A percentile compares a stretch with the other conserved stretches of the same genome.
Conservation (phyloP, 768 basidiomycete species). For the Fomitopsis pulvina region DNA sequence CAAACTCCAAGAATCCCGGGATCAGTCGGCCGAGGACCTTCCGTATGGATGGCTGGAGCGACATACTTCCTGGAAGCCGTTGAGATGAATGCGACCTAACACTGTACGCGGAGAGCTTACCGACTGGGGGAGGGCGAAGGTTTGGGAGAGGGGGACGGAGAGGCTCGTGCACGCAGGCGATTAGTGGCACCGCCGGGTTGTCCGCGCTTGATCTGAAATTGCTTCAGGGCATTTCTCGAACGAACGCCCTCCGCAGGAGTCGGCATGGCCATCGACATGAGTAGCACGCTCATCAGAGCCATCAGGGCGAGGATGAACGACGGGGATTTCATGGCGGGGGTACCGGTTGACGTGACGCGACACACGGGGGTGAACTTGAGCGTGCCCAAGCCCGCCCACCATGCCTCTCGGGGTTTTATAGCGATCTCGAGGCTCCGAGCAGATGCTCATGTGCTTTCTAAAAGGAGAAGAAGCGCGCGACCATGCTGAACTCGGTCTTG, state of each 20-base stretch:
- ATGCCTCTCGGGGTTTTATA: too few relatives aligned
- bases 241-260: neutral
- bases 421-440: too few relatives aligned
- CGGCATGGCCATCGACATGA: neutral
- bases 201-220: slow-evolving; percentile 1
- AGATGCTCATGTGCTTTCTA: too few relatives aligned
- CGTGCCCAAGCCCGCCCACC: too few relatives aligned
- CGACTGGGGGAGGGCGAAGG: neutral
- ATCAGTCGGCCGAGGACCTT: neutral
- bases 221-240: neutral
- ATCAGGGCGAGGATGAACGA: neutral
- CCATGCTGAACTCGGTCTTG: too few relatives aligned
- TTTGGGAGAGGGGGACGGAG: neutral
- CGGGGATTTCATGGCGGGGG: neutral
- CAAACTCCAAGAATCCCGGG: neutral
- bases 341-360: too few relatives aligned
- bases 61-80: neutral
- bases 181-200: neutral
- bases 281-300: neutral
- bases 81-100: neutral
- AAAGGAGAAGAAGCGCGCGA: too few relatives aligned
- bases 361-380: too few relatives aligned
- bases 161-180: neutral
- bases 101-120: neutral
- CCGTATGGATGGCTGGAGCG: neutral